phyloP scores from a whole-genome alignment of 306 rosid genomes.

The Betula pendula region DNA sequence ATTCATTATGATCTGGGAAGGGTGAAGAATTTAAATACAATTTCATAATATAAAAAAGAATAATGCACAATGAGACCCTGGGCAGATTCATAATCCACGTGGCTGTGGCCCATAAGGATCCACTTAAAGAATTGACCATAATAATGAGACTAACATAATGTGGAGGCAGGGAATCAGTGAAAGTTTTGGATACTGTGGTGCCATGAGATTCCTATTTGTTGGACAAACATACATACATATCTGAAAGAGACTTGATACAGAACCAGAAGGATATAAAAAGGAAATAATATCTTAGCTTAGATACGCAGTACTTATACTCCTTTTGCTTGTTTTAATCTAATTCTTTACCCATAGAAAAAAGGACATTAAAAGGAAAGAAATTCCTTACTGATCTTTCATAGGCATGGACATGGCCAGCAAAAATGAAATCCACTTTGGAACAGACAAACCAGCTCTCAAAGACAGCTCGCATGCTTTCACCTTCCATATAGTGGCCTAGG shows the following conservation, averaged over 20 bases:
- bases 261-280: neutral
- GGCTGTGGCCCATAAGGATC: neutral
- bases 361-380: slow-evolving; percentile 12
- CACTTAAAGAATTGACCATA: neutral
- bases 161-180: neutral
- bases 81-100: slow-evolving; percentile 1
- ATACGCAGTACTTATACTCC: neutral
- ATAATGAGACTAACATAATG: neutral
- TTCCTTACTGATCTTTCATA: slow-evolving; percentile 92
- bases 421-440: slow-evolving; percentile 75
- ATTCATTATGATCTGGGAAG: neutral
- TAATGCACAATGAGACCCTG: neutral
- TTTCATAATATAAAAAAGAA: neutral
- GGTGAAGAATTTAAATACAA: neutral
- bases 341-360: neutral
- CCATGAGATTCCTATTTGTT: neutral
- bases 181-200: neutral
- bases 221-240: neutral
- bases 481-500: slow-evolving; percentile 84
- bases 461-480: slow-evolving; percentile 86
- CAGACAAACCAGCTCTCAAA: slow-evolving; percentile 84
- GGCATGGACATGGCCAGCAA: slow-evolving; percentile 99
- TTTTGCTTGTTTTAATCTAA: neutral
- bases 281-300: neutral
- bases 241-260: neutral